Evolutionary conservation across 2,329 filamentous ascomycete genomes (phyloP).

Genomic region (Fusarium sterilihyphosum): DNA sequence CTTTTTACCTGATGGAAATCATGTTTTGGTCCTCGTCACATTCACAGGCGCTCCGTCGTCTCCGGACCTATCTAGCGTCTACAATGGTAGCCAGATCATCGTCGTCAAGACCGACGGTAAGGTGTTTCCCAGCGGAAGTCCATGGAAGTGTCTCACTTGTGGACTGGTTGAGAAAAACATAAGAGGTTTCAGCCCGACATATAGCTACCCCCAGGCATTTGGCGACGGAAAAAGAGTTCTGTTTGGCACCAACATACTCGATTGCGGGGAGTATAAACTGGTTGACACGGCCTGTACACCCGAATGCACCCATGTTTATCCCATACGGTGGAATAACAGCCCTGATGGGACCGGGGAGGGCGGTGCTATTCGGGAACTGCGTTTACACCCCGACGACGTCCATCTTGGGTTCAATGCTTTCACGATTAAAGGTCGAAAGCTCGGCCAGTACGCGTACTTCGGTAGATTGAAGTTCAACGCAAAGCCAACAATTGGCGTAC

Average conservation of each 20-base stretch:
- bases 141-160: conserved; percentile 41
- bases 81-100: conserved; percentile 53
- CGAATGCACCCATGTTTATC: not conserved
- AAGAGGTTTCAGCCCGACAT: conserved; percentile 18
- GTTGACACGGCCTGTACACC: conserved; percentile 30
- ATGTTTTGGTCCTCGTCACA: conserved; percentile 51
- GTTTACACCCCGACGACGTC: conserved; percentile 56
- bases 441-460: conserved; percentile 48
- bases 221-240: conserved; percentile 50
- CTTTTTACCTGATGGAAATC: conserved; percentile 55
- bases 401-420: conserved; percentile 56
- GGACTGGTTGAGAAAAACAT: conserved; percentile 49
- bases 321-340: conserved; percentile 22
- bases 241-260: conserved; percentile 47
- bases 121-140: conserved; percentile 22
- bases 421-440: conserved; percentile 1
- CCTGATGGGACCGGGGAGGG: conserved; percentile 44
- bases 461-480: conserved; percentile 53
- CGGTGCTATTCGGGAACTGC: conserved; percentile 53
- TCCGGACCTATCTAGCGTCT: conserved; percentile 53
- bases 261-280: conserved; percentile 50
- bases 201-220: conserved; percentile 57
- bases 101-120: conserved; percentile 54
- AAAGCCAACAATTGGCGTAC: conserved; percentile 42
- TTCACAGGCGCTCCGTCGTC: conserved; percentile 54